Evolutionary conservation across 768 basidiomycete species (phyloP).

Genomic region (Chalciporus piperatus): DNA sequence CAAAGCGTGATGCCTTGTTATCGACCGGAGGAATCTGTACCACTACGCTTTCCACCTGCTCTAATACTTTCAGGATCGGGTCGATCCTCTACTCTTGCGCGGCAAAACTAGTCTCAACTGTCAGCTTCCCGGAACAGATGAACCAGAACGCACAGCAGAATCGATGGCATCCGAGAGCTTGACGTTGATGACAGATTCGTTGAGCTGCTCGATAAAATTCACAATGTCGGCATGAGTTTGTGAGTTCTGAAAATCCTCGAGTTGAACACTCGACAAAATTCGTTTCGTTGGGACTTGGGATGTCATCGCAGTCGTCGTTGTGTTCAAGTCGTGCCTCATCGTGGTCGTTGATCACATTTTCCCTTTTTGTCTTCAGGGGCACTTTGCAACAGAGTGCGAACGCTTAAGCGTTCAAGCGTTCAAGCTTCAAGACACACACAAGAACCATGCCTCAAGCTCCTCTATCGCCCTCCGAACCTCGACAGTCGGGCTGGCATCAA

Average conservation of each 20-base stretch:
- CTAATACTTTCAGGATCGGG: conserved; percentile 62
- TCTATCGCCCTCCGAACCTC: no score
- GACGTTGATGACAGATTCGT: conserved; percentile 68
- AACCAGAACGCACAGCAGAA: conserved; percentile 52
- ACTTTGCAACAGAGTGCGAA: no score
- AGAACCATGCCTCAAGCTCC: no score
- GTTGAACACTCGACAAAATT: conserved; percentile 74
- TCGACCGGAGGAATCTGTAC: conserved; percentile 79
- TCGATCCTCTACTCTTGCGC: conserved; percentile 51
- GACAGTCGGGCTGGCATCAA: no score
- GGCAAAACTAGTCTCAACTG: conserved; percentile 1
- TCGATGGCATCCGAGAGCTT: conserved; percentile 69
- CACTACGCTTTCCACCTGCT: conserved; percentile 63
- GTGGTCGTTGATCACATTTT: conserved; percentile 5
- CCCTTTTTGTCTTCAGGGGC: neutral
- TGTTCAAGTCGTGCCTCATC: conserved; percentile 12
- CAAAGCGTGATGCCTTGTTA: conserved; percentile 89
- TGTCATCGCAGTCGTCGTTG: conserved; percentile 23
- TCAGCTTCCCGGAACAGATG: neutral
- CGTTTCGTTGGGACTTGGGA: conserved; percentile 62
- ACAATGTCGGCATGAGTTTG: conserved; percentile 66
- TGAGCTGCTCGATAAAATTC: conserved; percentile 69
- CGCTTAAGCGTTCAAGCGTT: no score
- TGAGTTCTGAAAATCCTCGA: conserved; percentile 78
- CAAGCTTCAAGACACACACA: no score